Evolutionary conservation across 2,329 filamentous ascomycete species (phyloP).

Genomic region (Penicillium sp.): DNA sequence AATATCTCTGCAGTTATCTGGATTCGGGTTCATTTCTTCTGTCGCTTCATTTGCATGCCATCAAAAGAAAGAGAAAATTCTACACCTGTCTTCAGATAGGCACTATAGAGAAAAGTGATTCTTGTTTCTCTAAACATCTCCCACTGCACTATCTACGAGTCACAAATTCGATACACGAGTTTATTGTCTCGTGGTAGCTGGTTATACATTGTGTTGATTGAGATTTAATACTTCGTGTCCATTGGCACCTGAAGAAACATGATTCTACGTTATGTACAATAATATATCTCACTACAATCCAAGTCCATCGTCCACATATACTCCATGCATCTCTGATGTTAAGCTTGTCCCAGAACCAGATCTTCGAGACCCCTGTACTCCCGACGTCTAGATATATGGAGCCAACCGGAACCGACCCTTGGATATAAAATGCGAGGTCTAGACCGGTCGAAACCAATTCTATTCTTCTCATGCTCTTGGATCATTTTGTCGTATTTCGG

Average conservation of each 20-base stretch:
- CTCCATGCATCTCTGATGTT: not conserved
- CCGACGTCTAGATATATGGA: not conserved
- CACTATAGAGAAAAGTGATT: constrained; percentile 12
- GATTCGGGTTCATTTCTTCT: constrained; percentile 6
- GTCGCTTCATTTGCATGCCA: constrained; percentile 10
- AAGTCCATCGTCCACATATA: not conserved
- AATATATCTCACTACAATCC: not conserved
- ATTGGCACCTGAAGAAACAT: not conserved
- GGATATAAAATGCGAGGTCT: not conserved
- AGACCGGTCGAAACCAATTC: constrained; percentile 4
- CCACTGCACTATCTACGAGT: not conserved
- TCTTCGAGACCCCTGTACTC: not conserved
- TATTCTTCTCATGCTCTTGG: not conserved
- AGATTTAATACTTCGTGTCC: not conserved
- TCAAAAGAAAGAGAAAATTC: constrained; percentile 1
- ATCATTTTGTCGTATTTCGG: constrained; percentile 6
- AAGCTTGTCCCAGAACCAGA: not conserved
- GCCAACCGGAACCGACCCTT: not conserved
- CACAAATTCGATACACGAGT: too few species aligned
- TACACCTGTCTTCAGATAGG: constrained; percentile 3
- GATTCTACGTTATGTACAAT: not conserved
- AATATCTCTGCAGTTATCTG: constrained; percentile 3
- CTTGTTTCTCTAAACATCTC: constrained; percentile 1
- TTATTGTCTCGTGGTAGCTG: not conserved
- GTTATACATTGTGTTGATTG: not conserved